phyloP scores from a whole-genome alignment of 2,329 filamentous ascomycete species.

The Phaeophleospora eucalypticola region DNA sequence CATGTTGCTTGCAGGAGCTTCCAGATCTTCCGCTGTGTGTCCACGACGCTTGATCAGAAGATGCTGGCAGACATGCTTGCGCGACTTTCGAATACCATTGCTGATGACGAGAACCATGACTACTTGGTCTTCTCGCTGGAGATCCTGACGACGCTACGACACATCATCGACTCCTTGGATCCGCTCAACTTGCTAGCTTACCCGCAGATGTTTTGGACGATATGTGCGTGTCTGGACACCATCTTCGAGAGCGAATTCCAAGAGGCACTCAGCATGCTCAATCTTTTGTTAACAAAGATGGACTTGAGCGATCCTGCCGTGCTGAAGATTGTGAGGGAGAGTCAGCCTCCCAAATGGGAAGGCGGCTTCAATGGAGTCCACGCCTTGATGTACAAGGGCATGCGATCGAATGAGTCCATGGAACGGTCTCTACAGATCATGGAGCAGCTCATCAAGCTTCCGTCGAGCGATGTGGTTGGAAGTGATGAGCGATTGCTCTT shows the following conservation, averaged over 20 bases:
- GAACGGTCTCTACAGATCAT: conserved; percentile 73
- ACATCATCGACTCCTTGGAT: conserved; percentile 81
- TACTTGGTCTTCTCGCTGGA: conserved; percentile 98
- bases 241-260: conserved; percentile 95
- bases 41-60: conserved; percentile 81
- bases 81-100: conserved; percentile 91
- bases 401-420: conserved; percentile 80
- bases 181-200: conserved; percentile 78
- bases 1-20: conserved; percentile 96
- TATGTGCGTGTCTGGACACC: conserved; percentile 90
- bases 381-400: conserved; percentile 80
- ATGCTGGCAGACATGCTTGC: conserved; percentile 98
- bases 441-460: conserved; percentile 72
- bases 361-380: conserved; percentile 83
- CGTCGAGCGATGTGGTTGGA: conserved; percentile 75
- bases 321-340: conserved; percentile 68
- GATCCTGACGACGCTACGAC: conserved; percentile 88
- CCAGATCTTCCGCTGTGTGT: conserved; percentile 91
- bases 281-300: conserved; percentile 77
- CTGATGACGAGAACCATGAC: conserved; percentile 80
- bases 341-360: conserved; percentile 82
- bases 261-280: conserved; percentile 86
- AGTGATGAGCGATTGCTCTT: conserved; percentile 79
- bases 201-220: conserved; percentile 96
- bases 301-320: conserved; percentile 70